Evolutionary conservation across 73 alveolate genomes (phyloP).

Genomic region (Tetrahymena malaccensis): DNA sequence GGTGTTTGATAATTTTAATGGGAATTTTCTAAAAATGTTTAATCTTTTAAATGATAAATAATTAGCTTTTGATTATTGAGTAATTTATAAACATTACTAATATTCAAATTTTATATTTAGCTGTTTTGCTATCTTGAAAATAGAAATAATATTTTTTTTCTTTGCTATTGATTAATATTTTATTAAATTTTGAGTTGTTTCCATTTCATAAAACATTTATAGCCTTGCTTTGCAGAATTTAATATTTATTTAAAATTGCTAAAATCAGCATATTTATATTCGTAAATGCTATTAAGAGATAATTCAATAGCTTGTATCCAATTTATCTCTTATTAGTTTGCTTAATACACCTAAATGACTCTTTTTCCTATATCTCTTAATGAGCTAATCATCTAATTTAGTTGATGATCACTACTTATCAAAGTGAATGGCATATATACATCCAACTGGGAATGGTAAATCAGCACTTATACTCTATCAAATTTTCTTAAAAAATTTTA

Average conservation of each 20-base stretch:
- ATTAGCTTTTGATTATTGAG: neutral
- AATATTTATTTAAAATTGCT: neutral
- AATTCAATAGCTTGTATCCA: neutral
- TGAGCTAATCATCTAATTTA: neutral
- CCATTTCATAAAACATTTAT: neutral
- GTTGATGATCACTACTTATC: neutral
- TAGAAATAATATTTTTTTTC: neutral
- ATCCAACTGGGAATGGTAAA: neutral
- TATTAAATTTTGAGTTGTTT: no score
- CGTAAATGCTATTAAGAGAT: neutral
- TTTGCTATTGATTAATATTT: neutral
- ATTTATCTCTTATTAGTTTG: neutral
- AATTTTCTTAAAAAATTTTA: neutral
- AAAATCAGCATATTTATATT: neutral
- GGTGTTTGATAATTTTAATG: neutral
- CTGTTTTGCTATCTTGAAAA: neutral
- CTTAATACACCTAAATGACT: neutral
- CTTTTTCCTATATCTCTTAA: neutral
- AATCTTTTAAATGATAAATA: neutral
- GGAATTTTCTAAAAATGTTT: neutral
- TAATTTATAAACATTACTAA: neutral
- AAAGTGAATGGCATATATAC: neutral
- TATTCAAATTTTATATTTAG: neutral
- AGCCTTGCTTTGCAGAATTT: neutral
- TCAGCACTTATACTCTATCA: neutral